phyloP scores from a whole-genome alignment of 1,284 basidiomycete genomes.

The Ustilago sp. region DNA sequence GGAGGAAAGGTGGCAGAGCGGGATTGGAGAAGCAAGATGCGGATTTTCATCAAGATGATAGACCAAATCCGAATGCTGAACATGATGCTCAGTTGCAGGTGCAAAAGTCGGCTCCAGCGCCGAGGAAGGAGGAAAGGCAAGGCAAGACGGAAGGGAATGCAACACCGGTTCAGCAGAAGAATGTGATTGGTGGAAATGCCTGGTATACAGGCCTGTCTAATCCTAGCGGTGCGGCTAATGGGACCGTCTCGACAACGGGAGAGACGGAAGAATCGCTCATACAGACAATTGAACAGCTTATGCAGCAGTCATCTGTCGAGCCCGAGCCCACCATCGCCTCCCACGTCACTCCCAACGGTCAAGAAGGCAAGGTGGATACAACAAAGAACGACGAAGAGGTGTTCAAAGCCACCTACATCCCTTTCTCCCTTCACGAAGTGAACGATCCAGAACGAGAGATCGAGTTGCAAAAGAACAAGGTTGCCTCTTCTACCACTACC shows the following conservation, averaged over 20 bases:
- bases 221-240: not conserved
- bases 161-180: slow-evolving; percentile 7
- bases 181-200: slow-evolving; percentile 39
- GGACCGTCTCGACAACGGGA: slow-evolving; percentile 10
- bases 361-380: not conserved
- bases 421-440: slow-evolving; percentile 65
- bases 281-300: slow-evolving; percentile 42
- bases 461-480: slow-evolving; percentile 28
- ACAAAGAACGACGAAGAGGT: slow-evolving; percentile 56
- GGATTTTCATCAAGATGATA: slow-evolving; percentile 27
- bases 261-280: slow-evolving; percentile 59
- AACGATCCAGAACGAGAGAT: slow-evolving; percentile 66
- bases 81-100: slow-evolving; percentile 22
- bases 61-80: slow-evolving; percentile 27
- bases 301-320: slow-evolving; percentile 30
- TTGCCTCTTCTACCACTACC: not conserved
- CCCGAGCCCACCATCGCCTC: not conserved
- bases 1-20: slow-evolving; percentile 50
- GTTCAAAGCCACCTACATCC: slow-evolving; percentile 64
- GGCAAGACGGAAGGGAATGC: not conserved
- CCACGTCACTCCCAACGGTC: not conserved
- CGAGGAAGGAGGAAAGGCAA: not conserved
- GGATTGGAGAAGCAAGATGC: slow-evolving; percentile 58
- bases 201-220: slow-evolving; percentile 35
- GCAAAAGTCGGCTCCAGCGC: not conserved